Percentiles rank a stretch among this genome's conserved stretches.
Conservation (phyloP, 371 early-diverging fungal species). For the Circinella minor region DNA sequence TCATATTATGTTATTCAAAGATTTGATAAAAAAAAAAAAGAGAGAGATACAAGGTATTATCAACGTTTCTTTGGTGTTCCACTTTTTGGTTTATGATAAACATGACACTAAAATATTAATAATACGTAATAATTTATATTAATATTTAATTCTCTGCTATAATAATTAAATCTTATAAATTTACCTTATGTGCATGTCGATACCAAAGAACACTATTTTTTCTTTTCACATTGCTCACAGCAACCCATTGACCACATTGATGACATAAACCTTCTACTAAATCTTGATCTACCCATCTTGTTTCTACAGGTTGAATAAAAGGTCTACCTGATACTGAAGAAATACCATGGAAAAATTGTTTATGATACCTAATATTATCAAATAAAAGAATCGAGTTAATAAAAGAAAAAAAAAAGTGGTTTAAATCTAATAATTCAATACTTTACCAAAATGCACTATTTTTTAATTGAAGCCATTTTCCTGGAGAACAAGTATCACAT, state of each 20-base stretch:
- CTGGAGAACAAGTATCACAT: constrained; percentile 87
- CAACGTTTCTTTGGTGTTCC: constrained; percentile 23
- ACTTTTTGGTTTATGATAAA: constrained; percentile 80
- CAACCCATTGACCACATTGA: constrained; percentile 86
- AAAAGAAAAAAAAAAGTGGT: too few species aligned
- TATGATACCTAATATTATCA: constrained; percentile 87
- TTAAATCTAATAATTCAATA: neutral
- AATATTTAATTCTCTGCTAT: neutral
- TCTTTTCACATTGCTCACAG: constrained; percentile 79
- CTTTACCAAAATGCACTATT: constrained; percentile 90
- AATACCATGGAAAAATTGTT: constrained; percentile 92
- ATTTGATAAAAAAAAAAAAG: neutral
- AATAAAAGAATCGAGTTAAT: too few species aligned
- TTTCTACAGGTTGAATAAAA: constrained; percentile 78
- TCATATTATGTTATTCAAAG: neutral
- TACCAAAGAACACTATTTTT: constrained; percentile 87
- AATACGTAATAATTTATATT: too few species aligned
- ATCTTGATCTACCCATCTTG: constrained; percentile 67
- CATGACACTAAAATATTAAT: constrained; percentile 68
- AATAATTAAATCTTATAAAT: neutral
- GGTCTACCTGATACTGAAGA: constrained; percentile 86
- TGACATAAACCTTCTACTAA: constrained; percentile 89
- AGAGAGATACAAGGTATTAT: neutral
- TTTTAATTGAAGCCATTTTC: constrained; percentile 91
- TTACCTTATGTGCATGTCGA: constrained; percentile 87